Percentiles rank a stretch among this genome's conserved stretches.
Conservation (phyloP, 163 green algal species). For the Smithsoniella earleae region DNA sequence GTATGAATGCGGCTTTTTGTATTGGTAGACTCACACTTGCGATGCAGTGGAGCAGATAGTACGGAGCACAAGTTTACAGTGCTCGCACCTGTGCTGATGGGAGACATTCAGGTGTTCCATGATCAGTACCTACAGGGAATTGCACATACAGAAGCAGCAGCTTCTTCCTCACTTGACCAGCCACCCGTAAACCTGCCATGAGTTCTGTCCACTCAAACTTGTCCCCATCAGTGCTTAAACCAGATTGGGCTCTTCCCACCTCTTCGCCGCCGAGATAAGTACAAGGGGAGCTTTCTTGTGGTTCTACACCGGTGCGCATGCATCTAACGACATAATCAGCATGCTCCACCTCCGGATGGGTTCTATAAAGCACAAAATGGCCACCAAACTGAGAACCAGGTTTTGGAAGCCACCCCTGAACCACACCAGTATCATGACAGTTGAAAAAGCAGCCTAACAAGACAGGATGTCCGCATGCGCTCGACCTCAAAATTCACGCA, state of each 20-base stretch:
- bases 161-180: conserved; percentile 18
- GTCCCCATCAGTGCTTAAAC: too few relatives aligned
- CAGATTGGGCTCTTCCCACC: not conserved
- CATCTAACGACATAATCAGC: conserved; percentile 10
- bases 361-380: conserved; percentile 4
- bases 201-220: conserved; percentile 4
- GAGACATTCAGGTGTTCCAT: not conserved
- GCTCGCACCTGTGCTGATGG: not conserved
- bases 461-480: too few relatives aligned
- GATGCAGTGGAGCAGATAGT: not conserved
- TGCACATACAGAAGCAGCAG: conserved; percentile 26
- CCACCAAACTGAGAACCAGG: conserved; percentile 13
- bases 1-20: not conserved
- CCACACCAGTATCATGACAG: too few relatives aligned
- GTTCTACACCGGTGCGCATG: not conserved
- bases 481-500: too few relatives aligned
- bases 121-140: not conserved
- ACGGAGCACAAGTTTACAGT: not conserved
- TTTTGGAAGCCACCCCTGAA: conserved; percentile 26
- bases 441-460: too few relatives aligned
- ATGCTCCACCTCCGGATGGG: conserved; percentile 27
- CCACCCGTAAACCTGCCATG: not conserved
- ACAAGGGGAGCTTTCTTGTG: not conserved
- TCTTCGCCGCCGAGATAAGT: not conserved
- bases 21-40: not conserved